Evolutionary conservation across 305 asterid species (phyloP).

Genomic region (Fraxinus nigra): DNA sequence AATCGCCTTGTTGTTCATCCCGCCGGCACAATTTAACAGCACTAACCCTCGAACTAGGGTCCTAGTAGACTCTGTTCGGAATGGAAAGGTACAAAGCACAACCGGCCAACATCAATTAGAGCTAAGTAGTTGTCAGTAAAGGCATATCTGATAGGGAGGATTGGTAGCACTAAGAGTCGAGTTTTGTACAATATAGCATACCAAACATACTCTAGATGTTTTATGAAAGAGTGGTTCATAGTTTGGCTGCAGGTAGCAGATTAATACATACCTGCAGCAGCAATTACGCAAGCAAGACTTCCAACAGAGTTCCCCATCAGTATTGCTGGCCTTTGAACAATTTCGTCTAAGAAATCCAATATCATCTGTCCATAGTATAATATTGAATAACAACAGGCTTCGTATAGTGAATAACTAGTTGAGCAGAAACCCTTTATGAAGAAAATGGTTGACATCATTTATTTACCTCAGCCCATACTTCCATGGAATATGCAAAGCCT

Average conservation of each 20-base stretch:
- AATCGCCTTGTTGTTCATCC: slow-evolving; percentile 95
- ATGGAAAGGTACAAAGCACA: background rate
- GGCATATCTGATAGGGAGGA: background rate
- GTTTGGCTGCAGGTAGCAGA: background rate
- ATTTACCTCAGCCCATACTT: slow-evolving; percentile 75
- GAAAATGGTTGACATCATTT: slow-evolving; percentile 5
- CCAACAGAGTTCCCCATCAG: slow-evolving; percentile 90
- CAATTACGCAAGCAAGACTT: slow-evolving; percentile 93
- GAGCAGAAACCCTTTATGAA: slow-evolving; percentile 11
- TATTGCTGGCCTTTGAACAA: slow-evolving; percentile 69
- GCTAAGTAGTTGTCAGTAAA: background rate
- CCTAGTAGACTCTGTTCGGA: slow-evolving; percentile 44
- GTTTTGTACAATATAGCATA: background rate
- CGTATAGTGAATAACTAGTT: background rate
- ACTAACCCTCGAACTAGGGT: slow-evolving; percentile 67
- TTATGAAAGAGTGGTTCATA: background rate
- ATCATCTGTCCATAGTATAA: slow-evolving; percentile 52
- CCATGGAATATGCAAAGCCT: slow-evolving; percentile 76
- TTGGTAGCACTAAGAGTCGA: background rate
- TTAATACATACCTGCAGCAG: slow-evolving; percentile 62
- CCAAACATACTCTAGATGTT: background rate
- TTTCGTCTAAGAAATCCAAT: slow-evolving; percentile 66
- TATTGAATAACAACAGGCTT: background rate
- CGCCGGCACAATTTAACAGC: slow-evolving; percentile 87
- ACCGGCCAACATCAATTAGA: background rate